Percentiles rank a stretch among this genome's conserved stretches.
Evolutionary conservation across 1,139 yeast genomes (phyloP).

Genomic region (Debaryomycetaceae sp.): DNA sequence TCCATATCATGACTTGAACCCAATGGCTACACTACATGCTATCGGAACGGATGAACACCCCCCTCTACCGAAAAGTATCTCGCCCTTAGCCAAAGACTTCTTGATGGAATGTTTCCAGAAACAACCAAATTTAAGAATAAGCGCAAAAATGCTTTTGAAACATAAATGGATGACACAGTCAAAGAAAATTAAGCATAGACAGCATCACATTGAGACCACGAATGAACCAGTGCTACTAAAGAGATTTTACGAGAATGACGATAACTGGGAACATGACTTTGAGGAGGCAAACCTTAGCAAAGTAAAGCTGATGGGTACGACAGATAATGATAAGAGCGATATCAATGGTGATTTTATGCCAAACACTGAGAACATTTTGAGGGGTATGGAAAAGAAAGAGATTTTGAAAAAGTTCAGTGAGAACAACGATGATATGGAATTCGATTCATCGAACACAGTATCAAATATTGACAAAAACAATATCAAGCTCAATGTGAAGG

Average conservation of each 20-base stretch:
- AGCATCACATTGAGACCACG: constrained; percentile 5
- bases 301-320: not conserved
- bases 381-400: constrained; percentile 20
- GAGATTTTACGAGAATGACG: constrained; percentile 24
- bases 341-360: constrained; percentile 5
- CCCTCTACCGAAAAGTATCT: constrained; percentile 63
- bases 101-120: constrained; percentile 74
- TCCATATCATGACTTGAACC: constrained; percentile 77
- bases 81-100: constrained; percentile 59
- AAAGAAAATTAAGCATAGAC: not conserved
- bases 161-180: constrained; percentile 59
- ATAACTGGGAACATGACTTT: constrained; percentile 37
- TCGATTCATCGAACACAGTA: constrained; percentile 5
- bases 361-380: constrained; percentile 7
- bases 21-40: constrained; percentile 89
- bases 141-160: constrained; percentile 52
- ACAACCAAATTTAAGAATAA: constrained; percentile 57
- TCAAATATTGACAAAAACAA: constrained; percentile 3
- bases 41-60: constrained; percentile 84
- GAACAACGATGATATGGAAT: constrained; percentile 17
- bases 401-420: constrained; percentile 31
- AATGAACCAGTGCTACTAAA: constrained; percentile 18
- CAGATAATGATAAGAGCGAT: constrained; percentile 9
- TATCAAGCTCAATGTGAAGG: not conserved
- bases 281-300: constrained; percentile 9